phyloP scores from a whole-genome alignment of 805 yeast species.

The Candida suzukii region DNA sequence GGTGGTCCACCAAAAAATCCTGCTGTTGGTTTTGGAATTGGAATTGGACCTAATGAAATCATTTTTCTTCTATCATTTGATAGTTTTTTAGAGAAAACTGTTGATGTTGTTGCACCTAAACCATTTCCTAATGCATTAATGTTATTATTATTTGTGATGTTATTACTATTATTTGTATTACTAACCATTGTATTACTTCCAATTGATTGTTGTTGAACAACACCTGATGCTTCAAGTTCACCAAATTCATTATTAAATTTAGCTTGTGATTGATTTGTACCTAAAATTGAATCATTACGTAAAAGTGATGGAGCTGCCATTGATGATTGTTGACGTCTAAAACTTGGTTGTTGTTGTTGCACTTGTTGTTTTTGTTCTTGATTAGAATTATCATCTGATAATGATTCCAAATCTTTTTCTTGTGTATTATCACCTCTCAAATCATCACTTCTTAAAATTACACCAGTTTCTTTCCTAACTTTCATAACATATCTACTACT shows the following conservation, averaged over 20 bases:
- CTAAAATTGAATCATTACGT: constrained; percentile 17
- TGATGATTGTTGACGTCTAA: neutral
- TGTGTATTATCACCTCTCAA: too few relatives aligned
- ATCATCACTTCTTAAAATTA: too few relatives aligned
- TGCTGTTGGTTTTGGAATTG: constrained; percentile 1
- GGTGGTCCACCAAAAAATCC: neutral
- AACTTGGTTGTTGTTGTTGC: neutral
- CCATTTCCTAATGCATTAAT: constrained; percentile 43
- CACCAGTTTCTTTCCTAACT: too few relatives aligned
- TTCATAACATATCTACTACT: too few relatives aligned
- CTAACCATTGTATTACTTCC: too few relatives aligned
- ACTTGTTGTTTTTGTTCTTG: neutral
- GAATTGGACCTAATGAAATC: constrained; percentile 17
- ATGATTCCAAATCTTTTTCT: too few relatives aligned
- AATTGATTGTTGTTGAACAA: constrained; percentile 23
- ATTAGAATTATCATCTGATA: neutral
- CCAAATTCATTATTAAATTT: constrained; percentile 32
- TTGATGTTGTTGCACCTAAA: constrained; percentile 51
- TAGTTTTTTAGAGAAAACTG: constrained; percentile 45
- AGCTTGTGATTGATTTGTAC: constrained; percentile 6
- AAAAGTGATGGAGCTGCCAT: constrained; percentile 8
- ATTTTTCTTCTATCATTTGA: constrained; percentile 34
- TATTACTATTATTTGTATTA: constrained; percentile 1
- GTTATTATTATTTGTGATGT: constrained; percentile 1
- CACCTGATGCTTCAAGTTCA: constrained; percentile 59